Base-by-base conservation (phyloP, 805 yeast genomes). In the Yamadazyma endophytica region DNA sequence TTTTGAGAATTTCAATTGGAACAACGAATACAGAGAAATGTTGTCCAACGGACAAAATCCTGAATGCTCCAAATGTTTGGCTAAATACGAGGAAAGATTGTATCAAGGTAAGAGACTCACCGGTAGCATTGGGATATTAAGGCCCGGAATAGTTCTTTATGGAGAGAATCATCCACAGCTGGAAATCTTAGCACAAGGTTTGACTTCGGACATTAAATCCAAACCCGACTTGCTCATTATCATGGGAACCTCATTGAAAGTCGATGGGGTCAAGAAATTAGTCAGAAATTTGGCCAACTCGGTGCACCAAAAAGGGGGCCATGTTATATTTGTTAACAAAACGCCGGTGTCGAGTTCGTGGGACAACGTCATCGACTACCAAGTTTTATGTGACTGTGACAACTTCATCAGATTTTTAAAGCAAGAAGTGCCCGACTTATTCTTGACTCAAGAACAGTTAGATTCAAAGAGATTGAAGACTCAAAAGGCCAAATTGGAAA, bases 161-260 rank as follows among this genome's bases (percentile, higher is more conserved):
- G 97, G 97, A 2, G 97, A 90, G 51, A 80, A 88, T 47, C 97
- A 90, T 56, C 96, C 96, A 1, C 76, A 77, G 40, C 78, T 88
- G 4, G 96, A 86, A 39, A 59, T 68, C n/a, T 77, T 90, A 24
- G 82, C 94, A 2, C 70, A 68, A 28, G 87, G 88, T 6, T 58
- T 85, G 23, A 70, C 64, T 29, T 64, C 71, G 13, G 97, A 90
- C 58, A 49, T 86, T 36, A 68, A 63, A 37, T 62, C 73, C 25
- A 69, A 64, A 37, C 95, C 97, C 0, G 95, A 88, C 49, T 52
- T 85, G 38, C 67, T 92, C 28, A 58, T 90, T n/a, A 82, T 90
- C 8, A 79, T 86, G 73, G 98, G 98, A 0, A 92, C 98, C 0
- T 86, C 96, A 4, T 64, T 92, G 24, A 84, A 79, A 58, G 97